These are phyloP conservation scores for Aphanomyces stellatus DNA, from an alignment of 352 stramenopile genomes.

Conservation along the genomic window DNA sequence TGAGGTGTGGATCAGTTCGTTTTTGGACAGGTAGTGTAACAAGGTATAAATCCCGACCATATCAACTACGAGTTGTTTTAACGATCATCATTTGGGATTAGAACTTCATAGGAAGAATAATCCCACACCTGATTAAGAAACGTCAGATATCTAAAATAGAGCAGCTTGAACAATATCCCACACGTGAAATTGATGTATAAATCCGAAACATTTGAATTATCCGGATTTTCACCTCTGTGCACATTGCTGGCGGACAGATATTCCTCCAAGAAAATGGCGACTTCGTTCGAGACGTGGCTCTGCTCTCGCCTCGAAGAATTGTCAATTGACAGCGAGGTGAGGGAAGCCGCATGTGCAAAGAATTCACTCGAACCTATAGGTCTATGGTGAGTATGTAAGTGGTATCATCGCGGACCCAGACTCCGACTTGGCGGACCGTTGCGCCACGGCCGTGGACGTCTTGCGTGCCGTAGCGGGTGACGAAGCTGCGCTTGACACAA, in stretches of 20 bases:
- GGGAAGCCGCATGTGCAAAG: background rate
- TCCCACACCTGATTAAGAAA: conserved; percentile 15
- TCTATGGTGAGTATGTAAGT: conserved; percentile 69
- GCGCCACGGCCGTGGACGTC: conserved; percentile 51
- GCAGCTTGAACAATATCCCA: background rate
- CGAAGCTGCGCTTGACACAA: conserved; percentile 33
- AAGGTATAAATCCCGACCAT: conserved; percentile 21
- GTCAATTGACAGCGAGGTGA: conserved; percentile 9
- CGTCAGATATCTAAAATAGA: background rate
- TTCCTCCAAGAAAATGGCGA: too few species aligned
- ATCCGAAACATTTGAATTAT: conserved; percentile 1
- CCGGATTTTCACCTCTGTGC: too few species aligned
- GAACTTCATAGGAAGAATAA: conserved; percentile 20
- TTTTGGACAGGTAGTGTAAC: conserved; percentile 18
- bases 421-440: conserved; percentile 55
- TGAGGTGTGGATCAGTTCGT: conserved; percentile 16
- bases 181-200: background rate
- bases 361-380: conserved; percentile 39
- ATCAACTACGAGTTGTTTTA: conserved; percentile 18
- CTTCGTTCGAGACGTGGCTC: conserved; percentile 5
- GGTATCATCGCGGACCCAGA: conserved; percentile 66
- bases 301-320: background rate
- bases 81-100: conserved; percentile 20
- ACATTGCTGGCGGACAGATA: too few species aligned
- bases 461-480: conserved; percentile 45